Evolutionary conservation across 345 rosid species (phyloP).

Genomic region (Moricandia arvensis): DNA sequence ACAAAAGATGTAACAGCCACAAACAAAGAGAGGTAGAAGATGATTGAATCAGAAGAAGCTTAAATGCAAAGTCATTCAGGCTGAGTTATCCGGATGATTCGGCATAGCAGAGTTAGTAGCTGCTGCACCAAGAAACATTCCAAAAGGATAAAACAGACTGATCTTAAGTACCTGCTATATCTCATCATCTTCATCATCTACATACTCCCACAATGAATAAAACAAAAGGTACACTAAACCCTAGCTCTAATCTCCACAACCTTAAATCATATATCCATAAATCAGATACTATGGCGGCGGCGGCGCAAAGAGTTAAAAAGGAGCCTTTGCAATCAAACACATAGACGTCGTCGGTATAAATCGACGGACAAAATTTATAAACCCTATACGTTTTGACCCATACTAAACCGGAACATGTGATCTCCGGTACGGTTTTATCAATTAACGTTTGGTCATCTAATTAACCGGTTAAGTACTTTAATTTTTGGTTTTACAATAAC

Average conservation of each 20-base stretch:
- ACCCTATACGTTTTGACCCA: neutral
- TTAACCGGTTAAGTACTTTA: neutral
- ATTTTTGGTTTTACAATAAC: conserved; percentile 20
- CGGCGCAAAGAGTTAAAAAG: too few species aligned
- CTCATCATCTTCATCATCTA: neutral
- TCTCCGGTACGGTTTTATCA: neutral
- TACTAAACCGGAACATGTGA: neutral
- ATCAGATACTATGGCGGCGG: neutral
- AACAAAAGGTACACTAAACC: neutral
- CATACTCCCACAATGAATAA: neutral
- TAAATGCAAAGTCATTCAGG: neutral
- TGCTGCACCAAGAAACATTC: neutral
- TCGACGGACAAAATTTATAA: neutral
- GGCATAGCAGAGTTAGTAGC: neutral
- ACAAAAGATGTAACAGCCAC: too few species aligned
- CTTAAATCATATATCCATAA: neutral
- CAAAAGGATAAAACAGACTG: neutral
- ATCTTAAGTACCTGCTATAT: neutral
- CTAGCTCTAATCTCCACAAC: neutral
- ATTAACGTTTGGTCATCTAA: neutral
- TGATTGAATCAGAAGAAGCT: neutral
- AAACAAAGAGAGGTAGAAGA: neutral
- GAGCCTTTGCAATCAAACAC: neutral
- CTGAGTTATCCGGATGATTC: neutral
- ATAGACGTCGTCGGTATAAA: neutral